Evolutionary conservation across 2,329 filamentous ascomycete species (phyloP).

Genomic region (Emmonsiellopsis sp.): DNA sequence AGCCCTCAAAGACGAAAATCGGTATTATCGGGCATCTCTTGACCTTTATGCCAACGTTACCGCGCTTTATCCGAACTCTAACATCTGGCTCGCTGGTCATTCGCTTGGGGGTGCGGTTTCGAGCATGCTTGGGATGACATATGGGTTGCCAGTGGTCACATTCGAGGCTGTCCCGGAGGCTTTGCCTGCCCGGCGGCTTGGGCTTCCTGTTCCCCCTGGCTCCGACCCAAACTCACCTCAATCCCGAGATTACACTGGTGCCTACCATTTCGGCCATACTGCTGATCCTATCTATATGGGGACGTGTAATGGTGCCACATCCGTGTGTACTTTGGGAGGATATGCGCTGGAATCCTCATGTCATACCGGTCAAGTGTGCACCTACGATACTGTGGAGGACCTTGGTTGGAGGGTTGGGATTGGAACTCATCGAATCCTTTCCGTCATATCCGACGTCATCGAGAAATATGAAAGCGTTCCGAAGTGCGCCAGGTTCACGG

Average conservation of each 20-base stretch:
- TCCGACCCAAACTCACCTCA: slow-evolving; percentile 63
- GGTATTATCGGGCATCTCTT: slow-evolving; percentile 81
- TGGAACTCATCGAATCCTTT: slow-evolving; percentile 80
- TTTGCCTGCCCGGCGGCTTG: slow-evolving; percentile 71
- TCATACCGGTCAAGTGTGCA: slow-evolving; percentile 77
- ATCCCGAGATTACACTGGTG: slow-evolving; percentile 60
- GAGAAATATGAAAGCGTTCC: slow-evolving; percentile 74
- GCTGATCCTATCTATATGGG: slow-evolving; percentile 94
- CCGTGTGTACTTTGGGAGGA: slow-evolving; percentile 79
- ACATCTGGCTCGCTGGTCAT: slow-evolving; percentile 85
- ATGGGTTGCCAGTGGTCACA: slow-evolving; percentile 80
- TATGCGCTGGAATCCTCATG: slow-evolving; percentile 93
- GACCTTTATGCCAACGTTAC: slow-evolving; percentile 91
- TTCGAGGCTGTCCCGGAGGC: slow-evolving; percentile 92
- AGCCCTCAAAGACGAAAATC: slow-evolving; percentile 69
- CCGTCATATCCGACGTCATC: slow-evolving; percentile 80
- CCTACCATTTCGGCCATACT: slow-evolving; percentile 88
- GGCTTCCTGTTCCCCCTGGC: slow-evolving; percentile 75
- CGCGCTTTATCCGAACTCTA: slow-evolving; percentile 70
- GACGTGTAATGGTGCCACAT: slow-evolving; percentile 81
- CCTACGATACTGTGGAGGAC: slow-evolving; percentile 86
- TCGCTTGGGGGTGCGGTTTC: slow-evolving; percentile 84
- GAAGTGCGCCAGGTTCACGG: slow-evolving; percentile 63
- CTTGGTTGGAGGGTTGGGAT: slow-evolving; percentile 88
- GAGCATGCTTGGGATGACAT: slow-evolving; percentile 82